These are phyloP conservation scores for Torulaspora microellipsoides DNA, from an alignment of 805 yeast species.

Conservation along the genomic window DNA sequence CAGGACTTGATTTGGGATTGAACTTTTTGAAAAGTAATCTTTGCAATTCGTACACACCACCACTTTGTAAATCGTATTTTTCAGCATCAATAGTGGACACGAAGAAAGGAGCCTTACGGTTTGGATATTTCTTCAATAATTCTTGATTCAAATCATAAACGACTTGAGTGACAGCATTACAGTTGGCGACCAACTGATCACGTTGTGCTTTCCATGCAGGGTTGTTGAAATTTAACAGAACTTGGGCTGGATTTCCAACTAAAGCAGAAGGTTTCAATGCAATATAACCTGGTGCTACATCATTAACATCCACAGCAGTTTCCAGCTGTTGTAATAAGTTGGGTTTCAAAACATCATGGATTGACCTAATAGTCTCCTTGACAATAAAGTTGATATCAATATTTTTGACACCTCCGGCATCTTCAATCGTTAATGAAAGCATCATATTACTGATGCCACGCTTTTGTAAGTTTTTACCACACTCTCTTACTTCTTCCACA, in stretches of 20 bases:
- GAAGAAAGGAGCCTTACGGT: slow-evolving; percentile 65
- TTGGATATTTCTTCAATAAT: slow-evolving; percentile 50
- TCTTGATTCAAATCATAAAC: slow-evolving; percentile 49
- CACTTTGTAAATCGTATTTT: slow-evolving; percentile 73
- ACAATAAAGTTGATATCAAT: slow-evolving; percentile 56
- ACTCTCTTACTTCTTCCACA: slow-evolving; percentile 59
- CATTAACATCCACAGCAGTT: slow-evolving; percentile 46
- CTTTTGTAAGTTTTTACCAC: slow-evolving; percentile 61
- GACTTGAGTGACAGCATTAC: slow-evolving; percentile 57
- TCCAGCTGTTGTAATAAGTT: slow-evolving; percentile 59
- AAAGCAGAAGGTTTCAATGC: slow-evolving; percentile 94
- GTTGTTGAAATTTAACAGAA: slow-evolving; percentile 55
- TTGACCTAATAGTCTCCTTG: slow-evolving; percentile 58
- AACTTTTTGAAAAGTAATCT: slow-evolving; percentile 69
- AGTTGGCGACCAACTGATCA: slow-evolving; percentile 57
- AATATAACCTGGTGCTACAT: slow-evolving; percentile 84
- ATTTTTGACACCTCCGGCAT: slow-evolving; percentile 72
- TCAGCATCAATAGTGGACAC: slow-evolving; percentile 88
- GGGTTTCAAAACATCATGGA: slow-evolving; percentile 64
- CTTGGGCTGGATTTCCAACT: slow-evolving; percentile 68
- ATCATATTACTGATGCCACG: slow-evolving; percentile 91
- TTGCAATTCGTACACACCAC: slow-evolving; percentile 86
- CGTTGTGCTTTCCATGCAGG: slow-evolving; percentile 53
- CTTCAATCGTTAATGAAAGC: slow-evolving; percentile 91
- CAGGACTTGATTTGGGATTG: slow-evolving; percentile 53